Conservation (phyloP, 805 yeast genomes). For the Kazachstania taianensis region DNA sequence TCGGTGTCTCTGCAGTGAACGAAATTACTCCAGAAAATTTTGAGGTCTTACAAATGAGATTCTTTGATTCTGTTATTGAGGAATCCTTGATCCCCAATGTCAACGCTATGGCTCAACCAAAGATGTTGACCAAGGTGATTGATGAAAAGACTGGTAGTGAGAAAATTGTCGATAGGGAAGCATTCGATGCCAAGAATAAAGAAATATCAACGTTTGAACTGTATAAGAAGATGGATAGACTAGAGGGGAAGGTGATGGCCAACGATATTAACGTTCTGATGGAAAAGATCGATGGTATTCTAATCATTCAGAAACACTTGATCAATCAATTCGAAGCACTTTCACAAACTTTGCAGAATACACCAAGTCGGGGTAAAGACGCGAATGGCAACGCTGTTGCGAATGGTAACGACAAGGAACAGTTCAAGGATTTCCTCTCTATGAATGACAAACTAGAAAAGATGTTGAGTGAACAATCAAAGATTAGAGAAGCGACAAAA, state of each 20-base stretch:
- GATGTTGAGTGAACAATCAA: slow-evolving; percentile 22
- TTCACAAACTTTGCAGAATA: slow-evolving; percentile 6
- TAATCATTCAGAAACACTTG: slow-evolving; percentile 17
- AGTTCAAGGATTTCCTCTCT: slow-evolving; percentile 23
- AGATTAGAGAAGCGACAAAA: slow-evolving; percentile 20
- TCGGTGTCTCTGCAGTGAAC: slow-evolving; percentile 48
- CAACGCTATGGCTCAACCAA: slow-evolving; percentile 35
- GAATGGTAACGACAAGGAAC: slow-evolving; percentile 6
- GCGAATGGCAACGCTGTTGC: neutral
- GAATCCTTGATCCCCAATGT: slow-evolving; percentile 54
- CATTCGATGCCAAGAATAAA: slow-evolving; percentile 17
- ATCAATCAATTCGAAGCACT: slow-evolving; percentile 16
- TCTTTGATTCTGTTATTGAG: slow-evolving; percentile 42
- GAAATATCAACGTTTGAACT: slow-evolving; percentile 19
- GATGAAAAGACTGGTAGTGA: slow-evolving; percentile 29
- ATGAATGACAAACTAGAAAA: slow-evolving; percentile 27
- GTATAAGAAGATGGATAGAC: slow-evolving; percentile 24
- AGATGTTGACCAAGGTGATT: slow-evolving; percentile 35
- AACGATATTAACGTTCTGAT: slow-evolving; percentile 25
- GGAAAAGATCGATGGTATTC: slow-evolving; percentile 16
- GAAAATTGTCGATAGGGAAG: slow-evolving; percentile 23
- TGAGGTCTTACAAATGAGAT: slow-evolving; percentile 52
- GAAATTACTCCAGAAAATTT: slow-evolving; percentile 45
- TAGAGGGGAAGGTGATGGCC: slow-evolving; percentile 30
- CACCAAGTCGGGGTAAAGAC: slow-evolving; percentile 2